These are phyloP conservation scores for Posidonia australis DNA, from an alignment of 106 monocot species.

Conservation along the genomic window DNA sequence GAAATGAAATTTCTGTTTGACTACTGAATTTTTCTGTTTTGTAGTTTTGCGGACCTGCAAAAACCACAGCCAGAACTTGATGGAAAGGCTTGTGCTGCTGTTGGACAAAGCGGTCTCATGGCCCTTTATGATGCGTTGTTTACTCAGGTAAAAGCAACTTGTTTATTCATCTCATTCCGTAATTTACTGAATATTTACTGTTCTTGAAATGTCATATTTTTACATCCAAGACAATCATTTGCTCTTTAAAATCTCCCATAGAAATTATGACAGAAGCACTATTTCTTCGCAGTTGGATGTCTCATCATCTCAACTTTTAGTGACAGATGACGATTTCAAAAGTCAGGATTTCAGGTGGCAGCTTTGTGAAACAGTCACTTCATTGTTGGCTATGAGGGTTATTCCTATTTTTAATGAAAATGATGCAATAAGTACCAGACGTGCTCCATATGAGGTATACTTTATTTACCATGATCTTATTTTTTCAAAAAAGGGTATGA, in stretches of 20 bases:
- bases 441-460: conserved; percentile 80
- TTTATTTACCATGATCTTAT: too few species aligned
- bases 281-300: conserved; percentile 68
- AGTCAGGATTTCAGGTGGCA: conserved; percentile 63
- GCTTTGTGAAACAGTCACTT: conserved; percentile 66
- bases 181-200: too few species aligned
- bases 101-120: conserved; percentile 90
- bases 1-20: neutral
- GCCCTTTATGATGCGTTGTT: conserved; percentile 66
- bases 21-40: neutral
- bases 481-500: too few species aligned
- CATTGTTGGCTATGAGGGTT: conserved; percentile 55
- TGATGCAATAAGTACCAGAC: conserved; percentile 93
- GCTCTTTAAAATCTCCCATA: too few species aligned
- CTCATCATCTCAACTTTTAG: conserved; percentile 73
- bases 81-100: conserved; percentile 84
- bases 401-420: conserved; percentile 93
- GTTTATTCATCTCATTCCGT: neutral
- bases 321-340: conserved; percentile 87
- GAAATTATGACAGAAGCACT: neutral
- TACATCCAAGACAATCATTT: too few species aligned
- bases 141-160: conserved; percentile 13
- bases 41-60: conserved; percentile 86
- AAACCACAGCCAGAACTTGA: conserved; percentile 74
- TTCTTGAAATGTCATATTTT: too few species aligned